Conservation (phyloP, 768 basidiomycete species). For the Calocera viscosa region DNA sequence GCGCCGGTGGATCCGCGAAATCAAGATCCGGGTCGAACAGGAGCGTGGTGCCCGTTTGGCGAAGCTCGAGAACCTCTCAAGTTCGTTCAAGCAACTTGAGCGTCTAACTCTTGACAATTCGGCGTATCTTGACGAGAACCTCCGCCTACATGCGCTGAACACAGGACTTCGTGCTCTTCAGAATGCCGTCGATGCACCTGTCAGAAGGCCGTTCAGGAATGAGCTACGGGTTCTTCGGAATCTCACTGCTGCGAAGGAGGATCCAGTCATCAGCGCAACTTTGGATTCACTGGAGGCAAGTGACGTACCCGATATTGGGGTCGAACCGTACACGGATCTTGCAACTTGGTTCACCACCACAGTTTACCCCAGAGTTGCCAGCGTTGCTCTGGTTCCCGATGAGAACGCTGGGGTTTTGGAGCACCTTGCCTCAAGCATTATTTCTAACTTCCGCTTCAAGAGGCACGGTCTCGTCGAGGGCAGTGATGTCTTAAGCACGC, state of each 20-base stretch:
- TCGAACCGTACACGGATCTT: slow-evolving; percentile 83
- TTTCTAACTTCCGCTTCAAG: slow-evolving; percentile 68
- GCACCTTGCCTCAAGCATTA: slow-evolving; percentile 65
- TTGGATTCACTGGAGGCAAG: slow-evolving; percentile 56
- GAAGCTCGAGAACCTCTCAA: slow-evolving; percentile 85
- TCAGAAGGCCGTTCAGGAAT: slow-evolving; percentile 73
- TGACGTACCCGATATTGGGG: slow-evolving; percentile 63
- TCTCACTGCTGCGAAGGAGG: slow-evolving; percentile 57
- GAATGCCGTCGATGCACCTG: slow-evolving; percentile 50
- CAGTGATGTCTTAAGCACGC: slow-evolving; percentile 69
- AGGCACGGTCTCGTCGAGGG: slow-evolving; percentile 66
- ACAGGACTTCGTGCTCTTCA: slow-evolving; percentile 74
- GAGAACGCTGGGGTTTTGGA: slow-evolving; percentile 77
- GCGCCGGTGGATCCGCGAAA: slow-evolving; percentile 88
- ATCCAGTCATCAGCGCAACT: slow-evolving; percentile 50
- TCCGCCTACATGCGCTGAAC: slow-evolving; percentile 84
- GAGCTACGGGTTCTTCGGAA: slow-evolving; percentile 76
- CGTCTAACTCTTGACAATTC: slow-evolving; percentile 86
- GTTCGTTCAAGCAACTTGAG: slow-evolving; percentile 81
- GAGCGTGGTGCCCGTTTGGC: slow-evolving; percentile 92
- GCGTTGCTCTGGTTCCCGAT: slow-evolving; percentile 88
- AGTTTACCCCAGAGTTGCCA: slow-evolving; percentile 70
- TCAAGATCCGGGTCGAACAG: slow-evolving; percentile 90
- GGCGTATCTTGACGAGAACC: slow-evolving; percentile 80
- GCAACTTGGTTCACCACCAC: slow-evolving; percentile 79